Evolutionary conservation across 2,329 filamentous ascomycete genomes (phyloP), one percentile per base, ranked within the genome.

Genomic region (Escovopsis weberi): DNA sequence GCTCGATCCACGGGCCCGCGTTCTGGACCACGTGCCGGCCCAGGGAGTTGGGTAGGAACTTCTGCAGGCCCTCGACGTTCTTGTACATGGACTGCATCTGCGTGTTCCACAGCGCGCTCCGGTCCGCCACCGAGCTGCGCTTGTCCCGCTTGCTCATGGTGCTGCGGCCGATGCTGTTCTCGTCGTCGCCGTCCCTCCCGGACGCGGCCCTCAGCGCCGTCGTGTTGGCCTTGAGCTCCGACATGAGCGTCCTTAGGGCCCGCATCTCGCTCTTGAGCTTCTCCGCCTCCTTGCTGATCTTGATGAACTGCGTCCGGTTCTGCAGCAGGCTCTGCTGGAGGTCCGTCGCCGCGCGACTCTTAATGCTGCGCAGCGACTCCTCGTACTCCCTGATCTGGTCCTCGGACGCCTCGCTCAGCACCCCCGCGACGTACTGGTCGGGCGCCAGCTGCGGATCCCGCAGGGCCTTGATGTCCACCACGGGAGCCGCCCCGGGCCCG

Each of bases 211-310:
- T 70, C 33, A 83, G 63, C 3, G 79, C 78, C 15, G 72, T 79
- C 1, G 79, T 82, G 46, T 87, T 86, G 7, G 77, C 72, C 53
- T 86, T 96, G 44, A 98, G 72, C 50, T 98, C 91, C 2, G 86
- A 80, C 82, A 98, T 95, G 41, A 96, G 72, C 50, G 85, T 85
- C 37, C 85, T 78, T 30, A 98, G 74, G 6, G 85, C 85, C 41
- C 85, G 78, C 91, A 98, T 96, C 61, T 98, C 91, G 43, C 78
- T 78, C 64, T 96, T 96, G 45, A 98, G 76, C 66, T 94, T 95
- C 63, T 98, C 91, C 2, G 93, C 91, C 65, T 98, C 91, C 63
- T 96, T 95, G 59, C 88, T 95, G 61, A 98, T 96, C 63, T 94
- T 94, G 69, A 98, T 96, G 58, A 98, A 98, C 56, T 96, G 91